Evolutionary conservation across 441 rosid genomes (phyloP), one percentile per base, ranked within the genome.

Genomic region (Corymbia calophylla): DNA sequence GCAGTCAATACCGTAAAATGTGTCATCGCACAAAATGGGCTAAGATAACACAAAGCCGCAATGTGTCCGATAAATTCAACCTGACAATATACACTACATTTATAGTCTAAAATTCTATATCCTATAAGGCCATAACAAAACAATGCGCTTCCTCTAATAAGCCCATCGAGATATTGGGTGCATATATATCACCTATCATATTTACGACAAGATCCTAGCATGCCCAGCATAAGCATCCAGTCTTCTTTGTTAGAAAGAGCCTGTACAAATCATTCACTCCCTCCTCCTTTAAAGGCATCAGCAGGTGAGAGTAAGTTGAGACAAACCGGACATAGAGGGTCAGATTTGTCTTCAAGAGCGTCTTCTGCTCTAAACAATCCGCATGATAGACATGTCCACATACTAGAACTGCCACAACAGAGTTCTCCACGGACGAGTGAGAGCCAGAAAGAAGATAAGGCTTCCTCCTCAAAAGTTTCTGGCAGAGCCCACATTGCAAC

Each of bases 331-430:
- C 97, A 95, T 3, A 92, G 92, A 7, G 97, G 97, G 73, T 95
- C 97, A 3, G 87, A 85, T 88, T 86, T 92, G 51, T 94, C 93
- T 88, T 94, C 94, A 19, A 66, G 8, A 7, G 92, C 47, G 97
- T 94, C 90, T 90, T 94, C 88, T 91, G 91, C 90, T 95, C 96
- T 92, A 95, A 89, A 90, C 97, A 95, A 66, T 94, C 96, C 23
- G 95, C 95, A 89, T 95, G 97, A 89, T 94, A 95, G 70, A 91
- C 92, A 91, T 95, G 96, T 31, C 97, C 96, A 31, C 97, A 95
- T 18, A 93, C 96, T 89, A 95, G 89, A 91, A 95, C 95, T 53
- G 96, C 96, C 87, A 92, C 96, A 64, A 94, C 94, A 87, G 92
- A 88, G 88, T 90, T 89, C 82, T 94, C 95, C 48, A 92, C 90